Base-by-base conservation (phyloP, 2,329 filamentous ascomycete genomes). In the Harringtonia aguacate region DNA sequence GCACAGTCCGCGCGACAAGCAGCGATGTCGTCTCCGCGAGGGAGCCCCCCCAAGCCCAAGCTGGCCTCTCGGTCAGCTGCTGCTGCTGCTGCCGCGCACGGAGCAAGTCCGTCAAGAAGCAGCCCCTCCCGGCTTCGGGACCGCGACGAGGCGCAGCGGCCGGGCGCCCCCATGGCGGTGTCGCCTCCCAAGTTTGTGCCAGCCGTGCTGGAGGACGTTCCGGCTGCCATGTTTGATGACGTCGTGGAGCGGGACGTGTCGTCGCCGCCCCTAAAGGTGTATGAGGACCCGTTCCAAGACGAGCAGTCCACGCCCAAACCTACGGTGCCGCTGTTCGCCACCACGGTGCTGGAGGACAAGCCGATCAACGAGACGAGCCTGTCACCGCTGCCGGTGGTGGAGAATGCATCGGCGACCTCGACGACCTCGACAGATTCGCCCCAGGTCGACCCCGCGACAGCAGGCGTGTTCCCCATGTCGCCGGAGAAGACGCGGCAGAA, bases 331-430 rank as follows among this genome's bases (percentile, higher is more conserved):
- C 58, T 70, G 28, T 67, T 61, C 34, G 59, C 60, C 0, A 67
- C 73, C 7, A 43, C 46, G 34, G 77, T 79, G 5, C 61, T 81
- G 4, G 76, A 77, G 51, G 76, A 81, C 50, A 74, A 67, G 51
- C 69, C 76, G 1, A 61, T 81, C 44, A 81, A 81, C 52, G 75
- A 79, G 75, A 79, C 51, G 75, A 73, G 46, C 61, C 65, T 2
- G 62, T 59, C 3, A 60, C 48, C 65, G 7, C 46, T 53, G 18
- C 57, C 56, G 9, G 41, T 50, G 8, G 38, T 51, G 0, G 44
- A 38, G 18, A 24, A 35, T 12, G 21, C 15, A 14, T 8, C 13
- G 12, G 20, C 15, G 21, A 48, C 27, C 51, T 48, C 7, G 40
- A 49, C 17, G 4, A 29, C 18, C 6, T 38, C 29, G 17, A 29